Evolutionary conservation across 2,329 filamentous ascomycete species (phyloP).

Genomic region (Fusarium robinianum): DNA sequence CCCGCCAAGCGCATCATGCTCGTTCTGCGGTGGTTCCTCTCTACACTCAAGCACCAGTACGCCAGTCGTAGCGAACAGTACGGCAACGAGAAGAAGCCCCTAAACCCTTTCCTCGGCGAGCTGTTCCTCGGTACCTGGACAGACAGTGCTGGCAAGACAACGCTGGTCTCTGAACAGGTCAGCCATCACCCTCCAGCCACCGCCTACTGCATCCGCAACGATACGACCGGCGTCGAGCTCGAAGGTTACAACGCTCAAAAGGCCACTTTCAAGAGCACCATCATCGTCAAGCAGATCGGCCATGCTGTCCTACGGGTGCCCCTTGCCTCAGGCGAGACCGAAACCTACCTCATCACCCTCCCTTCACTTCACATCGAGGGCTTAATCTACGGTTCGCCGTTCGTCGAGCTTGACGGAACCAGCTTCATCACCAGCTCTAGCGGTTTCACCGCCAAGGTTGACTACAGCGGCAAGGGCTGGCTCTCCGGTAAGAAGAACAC

Average conservation of each 20-base stretch:
- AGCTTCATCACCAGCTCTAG: constrained; percentile 86
- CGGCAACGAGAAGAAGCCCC: constrained; percentile 94
- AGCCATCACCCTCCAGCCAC: constrained; percentile 93
- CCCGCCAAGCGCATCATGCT: constrained; percentile 80
- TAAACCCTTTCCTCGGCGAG: constrained; percentile 96
- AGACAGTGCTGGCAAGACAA: constrained; percentile 78
- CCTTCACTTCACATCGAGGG: constrained; percentile 93
- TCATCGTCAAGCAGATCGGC: constrained; percentile 92
- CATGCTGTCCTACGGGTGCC: constrained; percentile 83
- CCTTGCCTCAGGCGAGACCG: constrained; percentile 48
- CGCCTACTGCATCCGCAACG: constrained; percentile 90
- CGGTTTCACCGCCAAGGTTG: constrained; percentile 86
- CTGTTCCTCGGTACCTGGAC: constrained; percentile 92
- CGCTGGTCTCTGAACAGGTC: constrained; percentile 92
- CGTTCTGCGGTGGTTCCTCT: constrained; percentile 96
- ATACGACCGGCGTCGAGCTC: constrained; percentile 76
- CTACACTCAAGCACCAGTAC: constrained; percentile 86
- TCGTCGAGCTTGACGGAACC: constrained; percentile 84
- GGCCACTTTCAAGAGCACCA: constrained; percentile 90
- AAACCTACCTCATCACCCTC: constrained; percentile 88
- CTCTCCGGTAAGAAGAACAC: constrained; percentile 94
- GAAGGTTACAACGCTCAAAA: constrained; percentile 96
- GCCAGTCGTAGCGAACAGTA: constrained; percentile 74
- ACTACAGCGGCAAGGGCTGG: constrained; percentile 95
- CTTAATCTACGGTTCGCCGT: constrained; percentile 82